phyloP scores from a whole-genome alignment of 1,139 yeast genomes.

The Pichia sp. region DNA sequence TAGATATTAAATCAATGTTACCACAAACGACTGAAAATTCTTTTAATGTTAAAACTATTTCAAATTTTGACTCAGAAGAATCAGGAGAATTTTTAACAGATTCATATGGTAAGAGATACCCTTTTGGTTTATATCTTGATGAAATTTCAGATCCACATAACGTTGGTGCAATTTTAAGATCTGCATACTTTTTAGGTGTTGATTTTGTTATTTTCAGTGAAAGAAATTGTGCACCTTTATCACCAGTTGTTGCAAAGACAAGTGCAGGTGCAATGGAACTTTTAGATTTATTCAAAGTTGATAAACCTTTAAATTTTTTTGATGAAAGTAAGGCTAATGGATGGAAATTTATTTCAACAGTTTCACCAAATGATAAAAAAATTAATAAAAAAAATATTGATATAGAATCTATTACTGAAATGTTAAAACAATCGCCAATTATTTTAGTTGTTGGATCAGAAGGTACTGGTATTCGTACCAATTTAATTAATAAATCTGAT shows the following conservation, averaged over 20 bases:
- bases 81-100: background rate
- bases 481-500: conserved; percentile 57
- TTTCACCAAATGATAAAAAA: conserved; percentile 31
- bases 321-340: conserved; percentile 49
- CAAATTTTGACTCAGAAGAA: conserved; percentile 8
- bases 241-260: conserved; percentile 75
- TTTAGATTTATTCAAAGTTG: conserved; percentile 52
- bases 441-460: conserved; percentile 79
- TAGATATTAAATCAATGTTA: conserved; percentile 35
- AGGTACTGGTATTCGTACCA: conserved; percentile 73
- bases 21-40: conserved; percentile 31
- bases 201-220: conserved; percentile 73
- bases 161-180: conserved; percentile 77
- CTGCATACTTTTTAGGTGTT: conserved; percentile 79
- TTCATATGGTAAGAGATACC: conserved; percentile 33
- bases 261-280: conserved; percentile 87
- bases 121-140: conserved; percentile 73
- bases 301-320: conserved; percentile 57
- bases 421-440: conserved; percentile 49
- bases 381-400: conserved; percentile 28
- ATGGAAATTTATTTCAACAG: conserved; percentile 72
- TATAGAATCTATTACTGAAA: conserved; percentile 38
- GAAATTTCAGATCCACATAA: conserved; percentile 89
- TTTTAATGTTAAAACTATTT: conserved; percentile 27
- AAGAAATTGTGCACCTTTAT: conserved; percentile 64